Percentiles rank a stretch among this genome's conserved stretches.
Conservation (phyloP, 2,329 filamentous ascomycete species). For the Cordyceps javanica region DNA sequence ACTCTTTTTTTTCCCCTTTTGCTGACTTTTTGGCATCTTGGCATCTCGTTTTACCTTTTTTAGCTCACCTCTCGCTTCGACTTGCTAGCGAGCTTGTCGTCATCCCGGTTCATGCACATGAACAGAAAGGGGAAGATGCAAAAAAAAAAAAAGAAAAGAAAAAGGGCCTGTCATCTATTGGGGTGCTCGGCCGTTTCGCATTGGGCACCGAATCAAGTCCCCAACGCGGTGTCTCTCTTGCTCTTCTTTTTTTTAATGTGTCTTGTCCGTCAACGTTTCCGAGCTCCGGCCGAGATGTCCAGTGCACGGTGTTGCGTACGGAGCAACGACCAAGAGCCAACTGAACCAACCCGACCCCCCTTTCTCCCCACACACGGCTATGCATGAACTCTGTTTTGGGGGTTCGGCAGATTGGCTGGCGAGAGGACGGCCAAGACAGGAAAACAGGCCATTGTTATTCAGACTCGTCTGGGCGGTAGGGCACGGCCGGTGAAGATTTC, state of each 20-base stretch:
- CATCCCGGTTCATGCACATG: background rate
- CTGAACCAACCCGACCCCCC: background rate
- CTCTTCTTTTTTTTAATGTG: too few relatives aligned
- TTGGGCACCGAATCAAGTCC: too few relatives aligned
- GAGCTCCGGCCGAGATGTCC: too few relatives aligned
- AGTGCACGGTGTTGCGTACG: too few relatives aligned
- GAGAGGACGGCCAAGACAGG: background rate
- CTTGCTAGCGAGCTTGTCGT: too few relatives aligned
- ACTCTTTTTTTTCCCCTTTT: background rate
- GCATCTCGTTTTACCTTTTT: background rate
- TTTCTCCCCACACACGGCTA: background rate
- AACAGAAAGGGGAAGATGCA: too few relatives aligned
- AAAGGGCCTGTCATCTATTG: too few relatives aligned
- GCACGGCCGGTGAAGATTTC: background rate
- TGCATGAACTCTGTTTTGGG: background rate
- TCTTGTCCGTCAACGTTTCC: too few relatives aligned
- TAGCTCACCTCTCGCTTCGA: background rate
- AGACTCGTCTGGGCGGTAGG: background rate
- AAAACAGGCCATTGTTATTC: background rate
- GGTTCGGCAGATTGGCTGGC: slow-evolving; percentile 4
- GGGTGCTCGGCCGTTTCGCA: too few relatives aligned
- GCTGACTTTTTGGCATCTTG: background rate
- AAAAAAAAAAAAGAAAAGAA: too few relatives aligned
- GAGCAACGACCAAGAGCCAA: background rate
- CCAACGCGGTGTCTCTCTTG: too few relatives aligned